These are phyloP conservation scores for Boletus eberwhitei DNA, from an alignment of 768 basidiomycete species.

Conservation along the genomic window DNA sequence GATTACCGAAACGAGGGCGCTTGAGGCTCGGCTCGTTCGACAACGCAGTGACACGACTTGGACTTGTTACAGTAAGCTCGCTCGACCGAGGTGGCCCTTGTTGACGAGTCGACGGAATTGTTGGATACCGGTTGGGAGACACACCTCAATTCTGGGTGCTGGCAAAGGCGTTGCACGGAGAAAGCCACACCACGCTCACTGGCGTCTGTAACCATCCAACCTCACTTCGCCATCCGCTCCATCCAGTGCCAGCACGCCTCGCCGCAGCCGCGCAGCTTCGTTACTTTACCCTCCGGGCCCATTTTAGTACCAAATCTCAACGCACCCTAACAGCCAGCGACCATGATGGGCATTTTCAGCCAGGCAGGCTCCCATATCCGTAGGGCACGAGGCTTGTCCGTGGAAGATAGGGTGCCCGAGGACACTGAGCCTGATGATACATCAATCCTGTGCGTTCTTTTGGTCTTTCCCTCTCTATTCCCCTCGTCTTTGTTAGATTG, in stretches of 20 bases:
- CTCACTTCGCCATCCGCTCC: not conserved
- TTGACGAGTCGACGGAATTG: not conserved
- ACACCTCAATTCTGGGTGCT: not conserved
- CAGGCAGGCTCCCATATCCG: conserved; percentile 62
- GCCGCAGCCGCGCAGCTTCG: conserved; percentile 21
- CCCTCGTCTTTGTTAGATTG: conserved; percentile 27
- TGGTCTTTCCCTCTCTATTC: conserved; percentile 21
- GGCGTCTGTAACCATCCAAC: not conserved
- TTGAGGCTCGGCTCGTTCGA: not conserved
- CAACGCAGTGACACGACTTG: not conserved
- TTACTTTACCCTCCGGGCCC: not conserved
- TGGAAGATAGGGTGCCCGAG: conserved; percentile 70
- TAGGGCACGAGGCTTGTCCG: conserved; percentile 64
- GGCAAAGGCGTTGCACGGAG: not conserved
- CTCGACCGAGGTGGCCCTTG: not conserved
- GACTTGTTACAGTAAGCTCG: not conserved
- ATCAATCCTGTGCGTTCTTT: conserved; percentile 70
- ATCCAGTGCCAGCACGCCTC: conserved; percentile 18
- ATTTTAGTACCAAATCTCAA: not conserved
- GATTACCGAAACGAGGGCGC: conserved; percentile 1
- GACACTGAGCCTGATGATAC: conserved; percentile 89
- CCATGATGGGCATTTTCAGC: conserved; percentile 80
- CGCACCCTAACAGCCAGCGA: conserved; percentile 12
- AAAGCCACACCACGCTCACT: conserved; percentile 8
- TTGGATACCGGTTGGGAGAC: not conserved